Conservation (phyloP, 768 basidiomycete genomes). For the Tulasnella sp. region DNA sequence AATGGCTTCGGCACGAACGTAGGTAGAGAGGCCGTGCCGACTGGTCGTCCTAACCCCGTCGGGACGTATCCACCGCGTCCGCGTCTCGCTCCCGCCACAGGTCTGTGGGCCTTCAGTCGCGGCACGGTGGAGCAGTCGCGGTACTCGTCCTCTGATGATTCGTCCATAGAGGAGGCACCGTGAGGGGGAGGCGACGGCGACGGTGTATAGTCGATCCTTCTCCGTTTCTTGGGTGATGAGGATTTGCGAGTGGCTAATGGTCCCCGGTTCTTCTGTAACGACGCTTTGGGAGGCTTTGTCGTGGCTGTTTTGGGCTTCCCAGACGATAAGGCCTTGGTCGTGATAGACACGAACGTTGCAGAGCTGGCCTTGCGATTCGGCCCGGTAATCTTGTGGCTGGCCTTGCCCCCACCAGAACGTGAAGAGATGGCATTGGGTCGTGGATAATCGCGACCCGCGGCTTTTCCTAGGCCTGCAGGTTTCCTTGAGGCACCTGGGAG, state of each 20-base stretch:
- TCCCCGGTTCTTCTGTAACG: not conserved
- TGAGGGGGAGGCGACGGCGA: slow-evolving; percentile 10
- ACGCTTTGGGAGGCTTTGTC: not conserved
- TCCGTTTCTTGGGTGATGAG: not conserved
- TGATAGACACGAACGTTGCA: no score
- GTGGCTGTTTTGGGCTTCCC: not conserved
- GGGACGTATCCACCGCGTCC: not conserved
- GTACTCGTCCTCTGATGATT: not conserved
- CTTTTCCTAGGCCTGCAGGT: not conserved
- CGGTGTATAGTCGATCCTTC: not conserved
- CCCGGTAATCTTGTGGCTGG: not conserved
- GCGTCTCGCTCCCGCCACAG: not conserved
- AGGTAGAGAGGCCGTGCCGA: not conserved
- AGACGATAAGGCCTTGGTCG: not conserved
- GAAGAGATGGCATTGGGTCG: not conserved
- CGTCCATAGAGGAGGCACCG: not conserved
- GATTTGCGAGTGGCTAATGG: not conserved
- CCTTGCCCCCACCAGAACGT: not conserved
- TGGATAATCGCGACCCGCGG: not conserved
- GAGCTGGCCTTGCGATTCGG: not conserved
- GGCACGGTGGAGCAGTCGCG: not conserved
- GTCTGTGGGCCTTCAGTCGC: not conserved
- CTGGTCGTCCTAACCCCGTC: not conserved
- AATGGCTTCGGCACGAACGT: slow-evolving; percentile 1
- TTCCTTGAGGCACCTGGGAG: not conserved